These are phyloP conservation scores for Boletales sp. DNA, from an alignment of 768 basidiomycete genomes.

Conservation along the genomic window DNA sequence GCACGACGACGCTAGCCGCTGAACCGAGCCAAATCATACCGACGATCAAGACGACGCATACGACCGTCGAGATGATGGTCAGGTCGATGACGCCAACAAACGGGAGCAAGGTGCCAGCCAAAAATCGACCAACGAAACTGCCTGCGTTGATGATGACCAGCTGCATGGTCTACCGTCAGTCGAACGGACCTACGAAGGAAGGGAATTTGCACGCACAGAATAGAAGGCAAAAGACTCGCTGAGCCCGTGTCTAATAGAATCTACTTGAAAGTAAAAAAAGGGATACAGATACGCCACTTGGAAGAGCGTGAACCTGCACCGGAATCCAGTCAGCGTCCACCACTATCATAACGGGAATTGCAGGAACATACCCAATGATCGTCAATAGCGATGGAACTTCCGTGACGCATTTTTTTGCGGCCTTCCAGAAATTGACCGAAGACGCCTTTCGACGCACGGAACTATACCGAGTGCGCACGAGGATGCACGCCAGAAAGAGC, in stretches of 20 bases:
- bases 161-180: slow-evolving; percentile 22
- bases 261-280: slow-evolving; percentile 56
- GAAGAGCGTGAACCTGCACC: slow-evolving; percentile 24
- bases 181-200: background rate
- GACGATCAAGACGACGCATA: slow-evolving; percentile 39
- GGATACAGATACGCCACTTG: slow-evolving; percentile 46
- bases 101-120: slow-evolving; percentile 39
- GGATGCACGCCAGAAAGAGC: slow-evolving; percentile 35
- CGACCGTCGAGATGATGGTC: slow-evolving; percentile 31
- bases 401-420: slow-evolving; percentile 19
- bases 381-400: slow-evolving; percentile 24
- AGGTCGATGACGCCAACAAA: slow-evolving; percentile 43
- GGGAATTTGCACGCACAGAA: slow-evolving; percentile 32
- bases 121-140: slow-evolving; percentile 45
- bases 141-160: slow-evolving; percentile 47
- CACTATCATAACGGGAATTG: background rate
- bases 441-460: background rate
- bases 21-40: slow-evolving; percentile 41
- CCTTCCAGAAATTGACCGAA: slow-evolving; percentile 13
- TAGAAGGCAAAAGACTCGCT: slow-evolving; percentile 49
- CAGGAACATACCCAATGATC: slow-evolving; percentile 17
- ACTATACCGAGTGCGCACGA: slow-evolving; percentile 34
- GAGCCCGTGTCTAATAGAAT: slow-evolving; percentile 48
- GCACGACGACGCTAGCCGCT: slow-evolving; percentile 36
- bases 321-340: background rate